These are phyloP conservation scores for Leishmania mexicana DNA, from an alignment of 208 protist genomes.

Conservation along the genomic window DNA sequence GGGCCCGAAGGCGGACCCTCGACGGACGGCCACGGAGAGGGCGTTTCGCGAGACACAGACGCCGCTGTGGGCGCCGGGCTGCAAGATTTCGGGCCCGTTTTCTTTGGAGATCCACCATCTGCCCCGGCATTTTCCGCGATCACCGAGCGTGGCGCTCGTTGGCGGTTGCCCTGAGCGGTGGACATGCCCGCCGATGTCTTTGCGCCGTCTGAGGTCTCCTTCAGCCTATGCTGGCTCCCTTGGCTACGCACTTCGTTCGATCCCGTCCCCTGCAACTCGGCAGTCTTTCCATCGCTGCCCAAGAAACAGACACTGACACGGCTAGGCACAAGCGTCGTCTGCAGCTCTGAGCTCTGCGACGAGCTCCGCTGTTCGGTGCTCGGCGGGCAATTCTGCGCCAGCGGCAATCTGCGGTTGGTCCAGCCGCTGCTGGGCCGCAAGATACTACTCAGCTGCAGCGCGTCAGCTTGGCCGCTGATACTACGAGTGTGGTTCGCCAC, in stretches of 20 bases:
- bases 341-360: background rate
- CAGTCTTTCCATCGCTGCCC: background rate
- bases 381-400: background rate
- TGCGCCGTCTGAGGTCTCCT: background rate
- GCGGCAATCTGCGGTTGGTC: background rate
- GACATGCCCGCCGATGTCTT: background rate
- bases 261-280: background rate
- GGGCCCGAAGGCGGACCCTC: background rate
- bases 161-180: background rate
- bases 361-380: background rate
- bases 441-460: background rate
- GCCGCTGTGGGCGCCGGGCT: background rate
- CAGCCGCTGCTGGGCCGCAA: background rate
- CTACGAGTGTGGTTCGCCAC: background rate
- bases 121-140: background rate
- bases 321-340: background rate
- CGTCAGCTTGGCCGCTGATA: background rate
- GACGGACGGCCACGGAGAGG: conserved; percentile 1
- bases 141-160: background rate
- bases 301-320: conserved; percentile 19
- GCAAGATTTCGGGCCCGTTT: background rate
- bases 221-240: background rate
- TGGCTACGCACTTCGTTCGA: background rate
- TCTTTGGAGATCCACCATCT: background rate
- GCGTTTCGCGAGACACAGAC: background rate